Base-by-base conservation (phyloP, 2,329 filamentous ascomycete species). In the Colletotrichum abscissum region DNA sequence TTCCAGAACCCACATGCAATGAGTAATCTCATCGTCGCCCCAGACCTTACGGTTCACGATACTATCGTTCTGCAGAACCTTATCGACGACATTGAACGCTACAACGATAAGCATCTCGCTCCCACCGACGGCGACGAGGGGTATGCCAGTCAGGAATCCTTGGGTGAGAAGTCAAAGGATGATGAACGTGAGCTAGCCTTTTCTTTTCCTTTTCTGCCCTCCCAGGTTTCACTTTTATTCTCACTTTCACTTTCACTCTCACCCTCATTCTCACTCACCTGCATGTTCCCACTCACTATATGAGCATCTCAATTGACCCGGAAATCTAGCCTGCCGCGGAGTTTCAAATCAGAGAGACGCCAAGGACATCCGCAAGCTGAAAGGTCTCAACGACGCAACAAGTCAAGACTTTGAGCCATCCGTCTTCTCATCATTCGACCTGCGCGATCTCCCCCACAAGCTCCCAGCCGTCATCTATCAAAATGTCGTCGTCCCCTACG, bases 401-500 rank as follows among this genome's bases (percentile, higher is more conserved):
- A 80, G 81, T 75, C 55, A 78, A 58, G 78, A 80, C 7, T 88
- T 88, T 73, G 85, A 88, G 76, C 86, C 86, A 4, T 85, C 83
- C 4, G 83, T 88, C 52, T 81, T 88, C 75, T 83, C 81, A 6
- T 81, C 81, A 1, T 77, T 81, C 64, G 86, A 88, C 74, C 75
- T 86, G 60, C 78, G 78, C 33, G 79, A 81, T 22, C 65, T 84
- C 35, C 73, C 77, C 30, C 63, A 77, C 56, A 81, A 80, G 65
- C 76, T 84, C 19, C 80, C 82, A 14, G 78, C 78, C 1, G n/a
- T 11, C 5, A 14, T 67, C 26, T 33, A 67, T 16, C 64, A 24
- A n/a, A 38, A 24, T 30, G 54, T 60, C 38, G 81, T 84, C 5
- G 72, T 89, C 58, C 89, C 91, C 0, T 94, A 94, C 79, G 83